Conservation (phyloP, 1,284 basidiomycete species). For the Grifola frondosa region DNA sequence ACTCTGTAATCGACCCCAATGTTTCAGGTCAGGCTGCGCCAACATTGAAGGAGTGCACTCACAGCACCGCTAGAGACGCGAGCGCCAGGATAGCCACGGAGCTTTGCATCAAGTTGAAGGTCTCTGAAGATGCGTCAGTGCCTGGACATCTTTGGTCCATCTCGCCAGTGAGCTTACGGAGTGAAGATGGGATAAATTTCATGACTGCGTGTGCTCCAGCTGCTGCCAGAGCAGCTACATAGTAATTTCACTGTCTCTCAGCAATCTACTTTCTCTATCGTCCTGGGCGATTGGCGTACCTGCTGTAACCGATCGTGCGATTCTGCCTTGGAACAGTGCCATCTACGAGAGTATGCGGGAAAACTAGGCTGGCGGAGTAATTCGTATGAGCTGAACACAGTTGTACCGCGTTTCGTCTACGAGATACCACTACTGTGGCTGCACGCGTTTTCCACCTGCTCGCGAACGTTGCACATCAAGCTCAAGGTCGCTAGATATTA, state of each 20-base stretch:
- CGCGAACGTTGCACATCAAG: too few species aligned
- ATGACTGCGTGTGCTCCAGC: constrained; percentile 20
- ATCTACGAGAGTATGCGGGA: too few species aligned
- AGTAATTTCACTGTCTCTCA: neutral
- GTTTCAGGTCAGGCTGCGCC: constrained; percentile 6
- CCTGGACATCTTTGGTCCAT: neutral
- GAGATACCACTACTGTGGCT: too few species aligned
- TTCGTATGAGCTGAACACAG: too few species aligned
- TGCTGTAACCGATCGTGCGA: too few species aligned
- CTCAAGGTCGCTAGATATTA: too few species aligned
- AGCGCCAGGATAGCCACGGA: constrained; percentile 67
- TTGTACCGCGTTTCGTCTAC: too few species aligned
- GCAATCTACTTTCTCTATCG: neutral
- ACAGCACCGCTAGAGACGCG: constrained; percentile 62
- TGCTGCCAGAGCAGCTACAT: too few species aligned
- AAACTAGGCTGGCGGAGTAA: too few species aligned
- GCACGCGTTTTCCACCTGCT: too few species aligned
- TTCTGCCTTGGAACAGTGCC: too few species aligned
- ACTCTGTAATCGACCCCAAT: constrained; percentile 40
- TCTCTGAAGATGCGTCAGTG: constrained; percentile 43
- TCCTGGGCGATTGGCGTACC: constrained; percentile 2
- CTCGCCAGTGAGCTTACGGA: constrained; percentile 13
- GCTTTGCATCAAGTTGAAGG: constrained; percentile 69
- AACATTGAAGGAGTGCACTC: constrained; percentile 27
- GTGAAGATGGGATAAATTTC: constrained; percentile 19